A percentile compares a stretch with the other conserved stretches of the same genome.
Evolutionary conservation across 225 moss, liverwort and hornwort species (phyloP).

Genomic region (Climacium dendroides): DNA sequence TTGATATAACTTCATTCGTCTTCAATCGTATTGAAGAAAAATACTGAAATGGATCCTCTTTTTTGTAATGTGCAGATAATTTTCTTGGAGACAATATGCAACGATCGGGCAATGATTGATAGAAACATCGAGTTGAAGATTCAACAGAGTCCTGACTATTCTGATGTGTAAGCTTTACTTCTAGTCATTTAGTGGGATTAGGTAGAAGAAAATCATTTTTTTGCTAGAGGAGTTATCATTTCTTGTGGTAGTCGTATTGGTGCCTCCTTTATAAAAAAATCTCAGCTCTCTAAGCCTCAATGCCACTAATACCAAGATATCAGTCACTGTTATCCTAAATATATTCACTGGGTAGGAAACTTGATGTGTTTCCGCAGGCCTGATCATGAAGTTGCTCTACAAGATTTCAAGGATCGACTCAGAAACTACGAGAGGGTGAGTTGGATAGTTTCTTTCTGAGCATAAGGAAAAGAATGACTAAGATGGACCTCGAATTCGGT

Average conservation of each 20-base stretch:
- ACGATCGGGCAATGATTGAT: constrained; percentile 84
- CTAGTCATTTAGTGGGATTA: not conserved
- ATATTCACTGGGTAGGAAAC: not conserved
- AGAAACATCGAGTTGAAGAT: constrained; percentile 89
- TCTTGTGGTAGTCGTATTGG: not conserved
- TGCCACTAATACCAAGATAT: not conserved
- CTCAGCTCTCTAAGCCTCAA: not conserved
- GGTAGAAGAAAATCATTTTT: not conserved
- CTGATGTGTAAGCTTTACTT: constrained; percentile 56
- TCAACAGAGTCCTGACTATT: constrained; percentile 90
- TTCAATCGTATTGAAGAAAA: not conserved
- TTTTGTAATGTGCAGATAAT: constrained; percentile 51
- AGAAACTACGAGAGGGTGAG: constrained; percentile 86
- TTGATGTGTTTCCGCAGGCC: constrained; percentile 29
- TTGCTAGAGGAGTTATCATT: not conserved
- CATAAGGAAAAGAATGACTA: not conserved
- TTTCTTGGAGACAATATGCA: constrained; percentile 95
- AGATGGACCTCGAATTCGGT: not conserved
- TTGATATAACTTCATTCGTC: not conserved
- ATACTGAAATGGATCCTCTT: not conserved
- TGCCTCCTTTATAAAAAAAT: not conserved
- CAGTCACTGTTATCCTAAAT: not conserved
- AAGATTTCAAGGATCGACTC: constrained; percentile 83
- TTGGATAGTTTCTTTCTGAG: not conserved
- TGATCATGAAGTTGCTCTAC: constrained; percentile 72